phyloP scores from a whole-genome alignment of 2,329 filamentous ascomycete genomes.

The Lithohypha guttulata region DNA sequence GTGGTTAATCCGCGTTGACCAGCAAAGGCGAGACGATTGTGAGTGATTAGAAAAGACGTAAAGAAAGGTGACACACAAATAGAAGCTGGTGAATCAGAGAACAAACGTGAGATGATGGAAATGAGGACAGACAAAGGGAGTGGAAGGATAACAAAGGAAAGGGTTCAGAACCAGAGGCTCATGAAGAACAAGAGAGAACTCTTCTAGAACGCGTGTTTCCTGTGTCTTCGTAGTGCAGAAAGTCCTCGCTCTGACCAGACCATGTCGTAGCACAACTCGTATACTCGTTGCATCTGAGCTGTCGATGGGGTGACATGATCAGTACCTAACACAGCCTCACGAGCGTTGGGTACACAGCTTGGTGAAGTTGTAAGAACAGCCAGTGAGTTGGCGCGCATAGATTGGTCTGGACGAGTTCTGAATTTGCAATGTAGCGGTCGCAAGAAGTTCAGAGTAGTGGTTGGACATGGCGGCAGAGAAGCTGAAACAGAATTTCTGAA shows the following conservation, averaged over 20 bases:
- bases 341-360: constrained; percentile 6
- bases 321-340: constrained; percentile 1
- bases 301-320: too few species aligned
- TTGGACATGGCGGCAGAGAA: constrained; percentile 8
- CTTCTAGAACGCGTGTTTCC: constrained; percentile 1
- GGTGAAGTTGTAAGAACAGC: constrained; percentile 14
- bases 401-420: not conserved
- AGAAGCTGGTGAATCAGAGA: constrained; percentile 7
- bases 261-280: not conserved
- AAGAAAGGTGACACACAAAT: constrained; percentile 8
- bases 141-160: constrained; percentile 13
- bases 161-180: constrained; percentile 8
- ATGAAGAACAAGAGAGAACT: constrained; percentile 4
- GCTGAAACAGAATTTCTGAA: constrained; percentile 5
- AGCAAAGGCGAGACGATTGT: constrained; percentile 5
- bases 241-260: not conserved
- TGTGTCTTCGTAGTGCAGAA: not conserved
- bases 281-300: too few species aligned
- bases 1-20: constrained; percentile 1
- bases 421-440: constrained; percentile 3
- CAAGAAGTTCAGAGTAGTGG: not conserved
- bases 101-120: constrained; percentile 11
- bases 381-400: constrained; percentile 16
- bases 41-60: constrained; percentile 9
- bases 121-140: constrained; percentile 8